These are phyloP conservation scores for Dactylonectria macrodidyma DNA, from an alignment of 2,329 filamentous ascomycete species.

Conservation along the genomic window DNA sequence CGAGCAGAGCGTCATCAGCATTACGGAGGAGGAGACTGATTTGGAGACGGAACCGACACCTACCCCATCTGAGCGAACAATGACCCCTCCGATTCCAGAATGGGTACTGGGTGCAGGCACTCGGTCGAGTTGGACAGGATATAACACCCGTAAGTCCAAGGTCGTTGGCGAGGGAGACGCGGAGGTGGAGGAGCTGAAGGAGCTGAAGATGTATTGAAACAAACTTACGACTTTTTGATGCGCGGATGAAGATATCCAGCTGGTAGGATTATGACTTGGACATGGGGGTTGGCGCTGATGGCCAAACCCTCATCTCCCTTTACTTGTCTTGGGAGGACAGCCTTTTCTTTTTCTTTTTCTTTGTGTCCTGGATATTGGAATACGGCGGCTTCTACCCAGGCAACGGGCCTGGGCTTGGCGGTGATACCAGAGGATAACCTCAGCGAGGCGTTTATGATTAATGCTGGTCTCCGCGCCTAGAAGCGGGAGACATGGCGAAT, in stretches of 20 bases:
- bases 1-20: constrained; percentile 45
- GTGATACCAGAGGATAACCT: constrained; percentile 27
- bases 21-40: constrained; percentile 44
- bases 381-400: constrained; percentile 12
- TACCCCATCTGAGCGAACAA: constrained; percentile 58
- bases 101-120: constrained; percentile 71
- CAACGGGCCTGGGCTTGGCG: neutral
- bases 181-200: constrained; percentile 4
- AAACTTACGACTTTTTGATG: constrained; percentile 36
- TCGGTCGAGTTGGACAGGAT: constrained; percentile 64
- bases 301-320: constrained; percentile 21
- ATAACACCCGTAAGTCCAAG: constrained; percentile 56
- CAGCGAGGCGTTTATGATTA: constrained; percentile 33
- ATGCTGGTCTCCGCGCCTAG: constrained; percentile 5
- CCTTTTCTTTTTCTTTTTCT: neutral
- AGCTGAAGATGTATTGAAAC: constrained; percentile 24
- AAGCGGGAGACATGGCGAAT: constrained; percentile 22
- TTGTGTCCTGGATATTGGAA: constrained; percentile 6
- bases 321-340: constrained; percentile 4
- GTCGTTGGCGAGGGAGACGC: constrained; percentile 31
- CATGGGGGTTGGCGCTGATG: constrained; percentile 9
- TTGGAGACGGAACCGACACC: constrained; percentile 36
- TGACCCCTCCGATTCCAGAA: constrained; percentile 74
- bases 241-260: constrained; percentile 30
- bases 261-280: constrained; percentile 28